Evolutionary conservation across 257 asterid species (phyloP).

Genomic region (Penstemon barbatus): DNA sequence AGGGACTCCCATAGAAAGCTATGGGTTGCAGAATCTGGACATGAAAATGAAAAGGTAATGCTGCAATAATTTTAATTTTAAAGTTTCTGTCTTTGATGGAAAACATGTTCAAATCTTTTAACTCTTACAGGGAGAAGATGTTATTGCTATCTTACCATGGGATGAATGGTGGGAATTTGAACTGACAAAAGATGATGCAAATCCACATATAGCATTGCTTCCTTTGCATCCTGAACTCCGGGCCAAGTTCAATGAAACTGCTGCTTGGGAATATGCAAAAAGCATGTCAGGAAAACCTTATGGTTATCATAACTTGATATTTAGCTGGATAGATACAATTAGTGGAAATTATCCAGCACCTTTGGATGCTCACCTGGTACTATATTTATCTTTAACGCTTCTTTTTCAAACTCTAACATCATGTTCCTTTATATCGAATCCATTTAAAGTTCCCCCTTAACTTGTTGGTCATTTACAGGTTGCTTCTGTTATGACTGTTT

Average conservation of each 20-base stretch:
- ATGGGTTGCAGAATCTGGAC: slow-evolving; percentile 84
- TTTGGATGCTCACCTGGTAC: slow-evolving; percentile 87
- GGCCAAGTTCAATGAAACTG: slow-evolving; percentile 67
- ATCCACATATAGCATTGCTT: slow-evolving; percentile 76
- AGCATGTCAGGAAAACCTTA: slow-evolving; percentile 75
- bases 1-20: slow-evolving; percentile 66
- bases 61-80: not conserved
- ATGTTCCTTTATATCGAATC: not conserved
- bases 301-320: slow-evolving; percentile 90
- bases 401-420: slow-evolving; percentile 3
- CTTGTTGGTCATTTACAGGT: slow-evolving; percentile 49
- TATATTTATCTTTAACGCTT: slow-evolving; percentile 11
- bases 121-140: slow-evolving; percentile 54
- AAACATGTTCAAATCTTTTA: not conserved
- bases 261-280: slow-evolving; percentile 75
- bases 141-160: slow-evolving; percentile 70
- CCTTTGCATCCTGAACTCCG: slow-evolving; percentile 63
- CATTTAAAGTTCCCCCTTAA: slow-evolving; percentile 12
- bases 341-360: slow-evolving; percentile 80
- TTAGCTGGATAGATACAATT: slow-evolving; percentile 93
- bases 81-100: slow-evolving; percentile 6
- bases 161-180: slow-evolving; percentile 82
- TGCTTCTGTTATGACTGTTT: slow-evolving; percentile 88
- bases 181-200: slow-evolving; percentile 58
- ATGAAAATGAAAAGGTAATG: slow-evolving; percentile 60